These are phyloP conservation scores for Leishmania tropica DNA, from an alignment of 208 protist species.

Conservation along the genomic window DNA sequence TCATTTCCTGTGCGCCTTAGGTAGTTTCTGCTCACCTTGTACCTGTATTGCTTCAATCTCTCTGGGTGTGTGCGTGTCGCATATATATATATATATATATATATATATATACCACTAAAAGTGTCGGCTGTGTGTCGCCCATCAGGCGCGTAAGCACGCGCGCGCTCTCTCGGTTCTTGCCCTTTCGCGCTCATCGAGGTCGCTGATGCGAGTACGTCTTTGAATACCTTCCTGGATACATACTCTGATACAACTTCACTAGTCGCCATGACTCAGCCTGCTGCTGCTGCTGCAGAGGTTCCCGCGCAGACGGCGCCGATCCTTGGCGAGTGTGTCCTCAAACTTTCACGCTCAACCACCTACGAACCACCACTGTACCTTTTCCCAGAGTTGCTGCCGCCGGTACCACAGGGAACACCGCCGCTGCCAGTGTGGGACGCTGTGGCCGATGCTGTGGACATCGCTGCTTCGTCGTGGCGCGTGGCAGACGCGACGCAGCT, in stretches of 20 bases:
- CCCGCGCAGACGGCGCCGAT: slow-evolving; percentile 16
- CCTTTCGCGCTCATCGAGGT: neutral
- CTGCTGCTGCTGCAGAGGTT: neutral
- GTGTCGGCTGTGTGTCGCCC: neutral
- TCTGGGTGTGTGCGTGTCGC: neutral
- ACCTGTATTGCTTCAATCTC: slow-evolving; percentile 2
- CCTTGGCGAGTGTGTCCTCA: slow-evolving; percentile 71
- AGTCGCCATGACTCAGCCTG: neutral
- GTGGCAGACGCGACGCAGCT: slow-evolving; percentile 62
- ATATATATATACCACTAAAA: neutral
- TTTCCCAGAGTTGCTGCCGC: slow-evolving; percentile 80
- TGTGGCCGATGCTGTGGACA: slow-evolving; percentile 75
- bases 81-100: neutral
- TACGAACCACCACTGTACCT: slow-evolving; percentile 91
- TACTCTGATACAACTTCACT: neutral
- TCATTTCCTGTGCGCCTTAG: neutral
- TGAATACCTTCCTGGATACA: neutral
- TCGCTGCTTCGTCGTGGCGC: slow-evolving; percentile 70
- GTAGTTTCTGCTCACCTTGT: neutral
- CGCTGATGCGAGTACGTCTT: neutral
- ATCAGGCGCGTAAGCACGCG: neutral
- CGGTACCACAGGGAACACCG: slow-evolving; percentile 67
- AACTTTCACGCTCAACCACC: slow-evolving; percentile 51
- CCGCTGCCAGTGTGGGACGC: slow-evolving; percentile 72
- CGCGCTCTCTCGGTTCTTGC: neutral